Evolutionary conservation across 495 filamentous ascomycete genomes (phyloP).

Genomic region (Talaromyces wortmannii): DNA sequence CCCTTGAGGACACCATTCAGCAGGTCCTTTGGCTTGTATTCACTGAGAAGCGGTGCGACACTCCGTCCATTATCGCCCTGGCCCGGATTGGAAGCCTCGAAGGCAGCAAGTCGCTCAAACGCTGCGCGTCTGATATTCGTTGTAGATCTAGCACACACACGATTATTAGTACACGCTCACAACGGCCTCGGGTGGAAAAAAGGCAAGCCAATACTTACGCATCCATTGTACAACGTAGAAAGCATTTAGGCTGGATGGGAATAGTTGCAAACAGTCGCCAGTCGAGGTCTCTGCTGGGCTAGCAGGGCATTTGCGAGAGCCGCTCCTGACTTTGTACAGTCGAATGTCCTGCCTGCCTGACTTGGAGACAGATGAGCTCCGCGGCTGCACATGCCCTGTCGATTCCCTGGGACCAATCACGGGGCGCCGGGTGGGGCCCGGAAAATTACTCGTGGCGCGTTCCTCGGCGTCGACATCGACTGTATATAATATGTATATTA

Average conservation of each 20-base stretch:
- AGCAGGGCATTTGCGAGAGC: too few species aligned
- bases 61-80: not conserved
- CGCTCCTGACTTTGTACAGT: too few species aligned
- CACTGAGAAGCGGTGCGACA: not conserved
- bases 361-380: too few species aligned
- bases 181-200: not conserved
- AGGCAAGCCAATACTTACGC: not conserved
- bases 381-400: too few species aligned
- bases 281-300: not conserved
- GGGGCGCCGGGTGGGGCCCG: too few species aligned
- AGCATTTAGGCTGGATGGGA: not conserved
- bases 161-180: not conserved
- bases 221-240: conserved; percentile 2
- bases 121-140: conserved; percentile 53
- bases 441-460: too few species aligned
- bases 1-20: conserved; percentile 29
- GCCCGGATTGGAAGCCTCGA: conserved; percentile 9
- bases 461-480: too few species aligned
- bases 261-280: too few species aligned
- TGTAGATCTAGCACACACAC: conserved; percentile 19
- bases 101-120: conserved; percentile 62
- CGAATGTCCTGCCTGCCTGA: too few species aligned
- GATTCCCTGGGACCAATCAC: too few species aligned
- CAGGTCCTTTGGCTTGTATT: conserved; percentile 18
- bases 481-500: too few species aligned